Evolutionary conservation across 2,329 filamentous ascomycete species (phyloP).

Genomic region (Pestalotiopsis sp.): DNA sequence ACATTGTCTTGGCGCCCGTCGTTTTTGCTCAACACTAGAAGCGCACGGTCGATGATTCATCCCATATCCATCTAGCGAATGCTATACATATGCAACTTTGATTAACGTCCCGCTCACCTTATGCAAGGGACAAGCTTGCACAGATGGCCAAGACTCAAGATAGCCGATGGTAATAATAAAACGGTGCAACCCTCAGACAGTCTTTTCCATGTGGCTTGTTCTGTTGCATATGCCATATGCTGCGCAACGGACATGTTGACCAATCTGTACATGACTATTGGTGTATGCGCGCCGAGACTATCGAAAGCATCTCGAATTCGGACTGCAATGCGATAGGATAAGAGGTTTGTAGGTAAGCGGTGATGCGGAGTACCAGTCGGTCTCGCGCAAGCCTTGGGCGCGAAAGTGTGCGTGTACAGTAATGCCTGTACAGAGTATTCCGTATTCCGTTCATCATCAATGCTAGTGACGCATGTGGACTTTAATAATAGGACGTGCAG

Average conservation of each 20-base stretch:
- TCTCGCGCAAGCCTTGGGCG: background rate
- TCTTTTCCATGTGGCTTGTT: background rate
- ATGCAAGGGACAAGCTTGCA: conserved; percentile 4
- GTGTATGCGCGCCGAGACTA: conserved; percentile 1
- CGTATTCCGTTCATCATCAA: background rate
- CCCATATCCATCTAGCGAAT: background rate
- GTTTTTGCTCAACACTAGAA: background rate
- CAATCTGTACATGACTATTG: conserved; percentile 4
- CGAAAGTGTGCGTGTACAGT: background rate
- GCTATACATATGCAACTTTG: conserved; percentile 5
- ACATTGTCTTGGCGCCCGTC: too few relatives aligned
- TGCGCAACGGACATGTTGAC: conserved; percentile 1
- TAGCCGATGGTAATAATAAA: background rate
- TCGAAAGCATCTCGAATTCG: background rate
- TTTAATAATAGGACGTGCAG: background rate
- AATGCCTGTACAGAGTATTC: background rate
- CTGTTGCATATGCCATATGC: background rate
- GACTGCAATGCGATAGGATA: background rate
- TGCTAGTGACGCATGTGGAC: background rate
- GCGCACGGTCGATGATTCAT: background rate
- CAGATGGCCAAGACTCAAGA: background rate
- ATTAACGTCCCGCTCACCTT: conserved; percentile 3
- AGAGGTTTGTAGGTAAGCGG: background rate
- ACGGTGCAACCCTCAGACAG: background rate
- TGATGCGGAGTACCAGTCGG: background rate